Conservation (phyloP, 768 basidiomycete species). For the Boletus rubropictus region DNA sequence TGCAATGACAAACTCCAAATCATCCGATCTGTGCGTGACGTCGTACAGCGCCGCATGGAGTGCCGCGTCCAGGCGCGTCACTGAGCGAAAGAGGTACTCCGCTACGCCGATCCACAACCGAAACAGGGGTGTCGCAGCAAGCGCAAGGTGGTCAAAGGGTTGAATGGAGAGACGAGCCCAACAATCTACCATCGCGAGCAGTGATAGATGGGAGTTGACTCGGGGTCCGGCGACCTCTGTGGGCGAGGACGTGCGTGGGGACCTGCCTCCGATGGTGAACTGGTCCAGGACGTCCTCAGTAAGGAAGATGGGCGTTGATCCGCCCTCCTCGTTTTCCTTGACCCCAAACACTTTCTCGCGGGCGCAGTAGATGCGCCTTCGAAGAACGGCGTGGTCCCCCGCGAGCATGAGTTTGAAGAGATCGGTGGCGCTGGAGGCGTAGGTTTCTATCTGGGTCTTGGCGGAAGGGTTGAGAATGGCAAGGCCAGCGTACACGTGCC, state of each 20-base stretch:
- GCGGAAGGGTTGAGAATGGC: conserved; percentile 95
- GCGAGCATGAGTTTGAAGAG: conserved; percentile 94
- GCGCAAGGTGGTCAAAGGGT: conserved; percentile 84
- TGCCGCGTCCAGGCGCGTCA: conserved; percentile 56
- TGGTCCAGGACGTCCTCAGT: conserved; percentile 81
- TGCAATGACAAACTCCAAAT: conserved; percentile 90
- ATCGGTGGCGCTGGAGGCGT: conserved; percentile 76
- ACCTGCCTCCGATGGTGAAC: conserved; percentile 68
- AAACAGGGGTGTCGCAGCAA: conserved; percentile 95
- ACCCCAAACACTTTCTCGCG: conserved; percentile 71
- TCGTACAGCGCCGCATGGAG: conserved; percentile 72
- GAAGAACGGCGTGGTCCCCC: conserved; percentile 48
- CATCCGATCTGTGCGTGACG: conserved; percentile 77
- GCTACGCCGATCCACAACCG: conserved; percentile 95
- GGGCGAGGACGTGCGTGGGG: conserved; percentile 8
- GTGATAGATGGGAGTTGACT: conserved; percentile 85
- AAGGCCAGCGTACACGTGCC: conserved; percentile 99
- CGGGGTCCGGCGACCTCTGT: conserved; percentile 15
- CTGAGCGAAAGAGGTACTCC: conserved; percentile 85
- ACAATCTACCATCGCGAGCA: conserved; percentile 98
- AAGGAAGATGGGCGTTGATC: conserved; percentile 63
- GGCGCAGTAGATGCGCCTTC: conserved; percentile 68
- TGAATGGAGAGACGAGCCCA: conserved; percentile 86
- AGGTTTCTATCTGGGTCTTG: conserved; percentile 84
- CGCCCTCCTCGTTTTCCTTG: conserved; percentile 26